A percentile compares a stretch with the other conserved stretches of the same genome.
phyloP scores from a whole-genome alignment of 73 alveolate genomes.

The Stentor roeselii region DNA sequence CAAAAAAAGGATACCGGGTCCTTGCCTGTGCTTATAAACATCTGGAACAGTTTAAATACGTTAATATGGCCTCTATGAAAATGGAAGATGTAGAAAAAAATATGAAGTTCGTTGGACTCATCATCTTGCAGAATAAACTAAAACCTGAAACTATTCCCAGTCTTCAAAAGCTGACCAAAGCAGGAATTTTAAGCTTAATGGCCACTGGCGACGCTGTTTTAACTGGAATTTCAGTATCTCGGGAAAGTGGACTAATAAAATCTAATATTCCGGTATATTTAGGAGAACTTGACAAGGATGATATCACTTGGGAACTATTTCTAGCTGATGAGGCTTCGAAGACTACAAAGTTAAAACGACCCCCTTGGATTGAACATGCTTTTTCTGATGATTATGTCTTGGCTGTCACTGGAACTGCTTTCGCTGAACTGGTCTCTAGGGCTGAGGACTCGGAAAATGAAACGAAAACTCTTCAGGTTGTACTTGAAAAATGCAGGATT shows the following conservation, averaged over 20 bases:
- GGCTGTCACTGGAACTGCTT: constrained; percentile 37
- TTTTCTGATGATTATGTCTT: neutral
- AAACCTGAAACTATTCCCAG: constrained; percentile 73
- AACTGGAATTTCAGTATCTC: constrained; percentile 77
- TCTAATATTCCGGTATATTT: constrained; percentile 22
- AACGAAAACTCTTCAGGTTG: neutral
- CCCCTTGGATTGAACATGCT: constrained; percentile 13
- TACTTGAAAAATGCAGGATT: constrained; percentile 29
- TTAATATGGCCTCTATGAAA: constrained; percentile 29
- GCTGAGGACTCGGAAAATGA: neutral
- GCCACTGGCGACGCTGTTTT: constrained; percentile 86
- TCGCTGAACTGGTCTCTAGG: neutral
- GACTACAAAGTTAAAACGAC: neutral
- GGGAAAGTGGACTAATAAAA: constrained; percentile 46
- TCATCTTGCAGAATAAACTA: constrained; percentile 70
- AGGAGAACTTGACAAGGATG: constrained; percentile 27
- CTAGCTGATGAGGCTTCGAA: neutral
- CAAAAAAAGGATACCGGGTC: constrained; percentile 80
- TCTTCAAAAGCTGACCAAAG: constrained; percentile 55
- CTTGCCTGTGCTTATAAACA: constrained; percentile 70
- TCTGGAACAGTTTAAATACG: constrained; percentile 36
- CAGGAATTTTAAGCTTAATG: constrained; percentile 71
- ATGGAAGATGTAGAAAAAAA: constrained; percentile 70
- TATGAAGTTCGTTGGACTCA: constrained; percentile 73
- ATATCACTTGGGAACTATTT: constrained; percentile 26